These are phyloP conservation scores for Tetrahymena borealis DNA, from an alignment of 73 alveolate genomes.

Conservation along the genomic window DNA sequence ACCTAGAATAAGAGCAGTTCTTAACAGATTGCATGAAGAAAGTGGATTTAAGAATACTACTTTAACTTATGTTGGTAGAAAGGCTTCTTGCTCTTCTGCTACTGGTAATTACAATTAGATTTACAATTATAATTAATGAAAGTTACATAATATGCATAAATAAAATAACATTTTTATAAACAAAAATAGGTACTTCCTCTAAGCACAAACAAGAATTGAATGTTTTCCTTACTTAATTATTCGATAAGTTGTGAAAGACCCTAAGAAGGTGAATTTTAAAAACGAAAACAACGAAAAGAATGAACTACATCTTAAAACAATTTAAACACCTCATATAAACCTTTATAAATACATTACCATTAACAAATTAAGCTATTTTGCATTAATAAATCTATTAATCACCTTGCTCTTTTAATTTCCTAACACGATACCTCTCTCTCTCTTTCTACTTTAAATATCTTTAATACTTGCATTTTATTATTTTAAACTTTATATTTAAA, in stretches of 20 bases:
- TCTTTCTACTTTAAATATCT: neutral
- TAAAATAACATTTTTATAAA: no score
- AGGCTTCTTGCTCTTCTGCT: constrained; percentile 34
- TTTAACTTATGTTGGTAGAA: constrained; percentile 18
- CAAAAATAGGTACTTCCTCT: neutral
- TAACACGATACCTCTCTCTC: neutral
- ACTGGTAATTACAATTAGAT: constrained; percentile 9
- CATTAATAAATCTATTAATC: neutral
- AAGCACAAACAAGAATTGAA: neutral
- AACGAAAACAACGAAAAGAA: neutral
- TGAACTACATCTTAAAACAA: no score
- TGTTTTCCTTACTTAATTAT: neutral
- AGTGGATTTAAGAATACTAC: neutral
- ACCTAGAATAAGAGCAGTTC: constrained; percentile 15
- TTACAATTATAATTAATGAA: neutral
- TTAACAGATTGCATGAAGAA: constrained; percentile 5
- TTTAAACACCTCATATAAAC: neutral
- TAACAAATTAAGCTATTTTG: neutral
- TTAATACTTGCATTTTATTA: no score
- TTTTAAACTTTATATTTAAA: no score
- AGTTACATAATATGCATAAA: no score
- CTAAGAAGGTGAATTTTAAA: neutral
- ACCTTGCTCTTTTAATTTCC: neutral
- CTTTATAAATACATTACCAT: neutral
- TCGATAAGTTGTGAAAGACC: neutral